Evolutionary conservation across 192 early-diverging fungal species (phyloP), one percentile per base, ranked within the genome.

Genomic region (Coemansia sp.): DNA sequence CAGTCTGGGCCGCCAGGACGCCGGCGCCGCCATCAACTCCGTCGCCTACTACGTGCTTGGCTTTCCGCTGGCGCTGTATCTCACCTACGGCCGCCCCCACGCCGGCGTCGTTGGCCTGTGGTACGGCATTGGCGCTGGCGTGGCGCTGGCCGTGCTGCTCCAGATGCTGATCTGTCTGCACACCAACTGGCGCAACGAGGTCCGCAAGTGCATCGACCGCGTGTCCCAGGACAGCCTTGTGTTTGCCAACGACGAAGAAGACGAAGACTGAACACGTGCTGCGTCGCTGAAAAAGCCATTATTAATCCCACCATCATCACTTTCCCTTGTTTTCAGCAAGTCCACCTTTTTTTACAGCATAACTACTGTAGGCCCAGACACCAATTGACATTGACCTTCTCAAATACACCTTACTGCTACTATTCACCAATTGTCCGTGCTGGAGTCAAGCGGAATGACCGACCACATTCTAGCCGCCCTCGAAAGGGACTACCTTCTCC

Each of bases 1-100:
- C 43, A 83, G 82, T 55, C 60, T 85, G 36, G 87, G 86, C 5
- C 72, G 82, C 45, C 87, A 88, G 55, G 66, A 77, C 26, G 57
- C 78, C n/a, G 87, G 84, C 41, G 87, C 87, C 22, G 55, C 64
- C 41, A 76, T 88, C 42, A 88, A 85, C 62, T 70, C 87, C 19
- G 54, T 83, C 2, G 75, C 82, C 5, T 88, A 88, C 71, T 88
- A 88, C 61, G n/a, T 82, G 39, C 51, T 86, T 22, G 85, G 84
- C 18, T 69, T 88, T 22, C 87, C 87, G 10, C 73, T 88, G 22
- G 87, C 85, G 8, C 68, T 88, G 40, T 78, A 73, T 26, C 58
- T 88, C 58, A 82, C 86, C 0, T 88, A 80, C 63, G 76, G 76
- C 22, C 15, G 51, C 18, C 83, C 74, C n/a, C 56, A 59, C 22